Evolutionary conservation across 78 protist species (phyloP).

Genomic region (Tieghemostelium lacteum): DNA sequence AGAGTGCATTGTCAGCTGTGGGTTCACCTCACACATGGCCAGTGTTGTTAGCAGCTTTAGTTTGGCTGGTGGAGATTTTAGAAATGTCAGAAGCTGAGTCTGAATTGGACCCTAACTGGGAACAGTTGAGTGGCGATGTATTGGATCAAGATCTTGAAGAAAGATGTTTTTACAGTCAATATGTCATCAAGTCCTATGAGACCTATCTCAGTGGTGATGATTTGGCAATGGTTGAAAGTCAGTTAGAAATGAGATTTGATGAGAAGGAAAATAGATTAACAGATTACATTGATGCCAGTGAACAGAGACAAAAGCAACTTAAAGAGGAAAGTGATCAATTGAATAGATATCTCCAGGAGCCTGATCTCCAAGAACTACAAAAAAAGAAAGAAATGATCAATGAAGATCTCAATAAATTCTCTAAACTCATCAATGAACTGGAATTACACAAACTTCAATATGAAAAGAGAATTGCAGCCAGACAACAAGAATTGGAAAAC

Average conservation of each 20-base stretch:
- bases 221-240: neutral
- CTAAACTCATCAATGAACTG: neutral
- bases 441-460: neutral
- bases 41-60: conserved; percentile 67
- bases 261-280: neutral
- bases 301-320: neutral
- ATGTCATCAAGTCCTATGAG: neutral
- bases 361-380: neutral
- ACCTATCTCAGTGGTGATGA: conserved; percentile 13
- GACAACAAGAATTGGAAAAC: neutral
- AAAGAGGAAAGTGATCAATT: neutral
- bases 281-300: neutral
- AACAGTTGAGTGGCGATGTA: neutral
- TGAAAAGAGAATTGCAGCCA: neutral
- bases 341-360: neutral
- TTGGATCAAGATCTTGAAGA: neutral
- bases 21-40: conserved; percentile 80
- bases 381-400: neutral
- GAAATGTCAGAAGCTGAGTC: conserved; percentile 1
- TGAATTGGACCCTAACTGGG: neutral
- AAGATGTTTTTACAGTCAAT: neutral
- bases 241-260: neutral
- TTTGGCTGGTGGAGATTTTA: conserved; percentile 77
- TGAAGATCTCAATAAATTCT: neutral
- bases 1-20: conserved; percentile 56